phyloP scores from a whole-genome alignment of 768 basidiomycete genomes.

The Lentinula raphanica region DNA sequence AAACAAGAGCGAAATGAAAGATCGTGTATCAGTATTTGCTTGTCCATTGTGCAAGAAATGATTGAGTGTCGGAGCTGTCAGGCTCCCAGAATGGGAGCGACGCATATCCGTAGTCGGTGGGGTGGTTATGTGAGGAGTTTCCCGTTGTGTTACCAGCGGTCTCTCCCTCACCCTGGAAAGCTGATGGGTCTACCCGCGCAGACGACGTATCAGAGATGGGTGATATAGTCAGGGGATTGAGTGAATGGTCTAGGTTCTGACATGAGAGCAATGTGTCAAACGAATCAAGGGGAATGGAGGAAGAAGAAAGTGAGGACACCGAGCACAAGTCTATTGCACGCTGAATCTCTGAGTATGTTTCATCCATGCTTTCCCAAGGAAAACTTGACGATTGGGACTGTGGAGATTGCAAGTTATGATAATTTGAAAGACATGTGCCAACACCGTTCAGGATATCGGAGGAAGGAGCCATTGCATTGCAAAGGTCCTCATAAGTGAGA shows the following conservation, averaged over 20 bases:
- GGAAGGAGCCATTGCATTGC: background rate
- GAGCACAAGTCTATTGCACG: background rate
- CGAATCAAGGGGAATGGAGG: background rate
- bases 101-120: background rate
- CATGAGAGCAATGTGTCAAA: background rate
- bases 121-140: background rate
- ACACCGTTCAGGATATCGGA: background rate
- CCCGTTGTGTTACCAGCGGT: background rate
- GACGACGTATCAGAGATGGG: background rate
- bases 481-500: slow-evolving; percentile 1
- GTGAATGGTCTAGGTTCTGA: background rate
- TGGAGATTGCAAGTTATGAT: background rate
- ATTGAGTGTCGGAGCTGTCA: background rate
- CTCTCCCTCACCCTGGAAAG: background rate
- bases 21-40: background rate
- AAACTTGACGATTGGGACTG: background rate
- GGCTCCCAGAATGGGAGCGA: background rate
- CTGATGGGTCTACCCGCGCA: background rate
- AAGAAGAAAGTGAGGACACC: background rate
- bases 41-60: background rate
- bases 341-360: background rate
- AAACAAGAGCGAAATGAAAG: background rate
- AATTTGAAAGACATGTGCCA: background rate
- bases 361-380: background rate
- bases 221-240: background rate